A percentile compares a stretch with the other conserved stretches of the same genome.
Evolutionary conservation across 768 basidiomycete genomes (phyloP).

Genomic region (Lentinus tigrinus): DNA sequence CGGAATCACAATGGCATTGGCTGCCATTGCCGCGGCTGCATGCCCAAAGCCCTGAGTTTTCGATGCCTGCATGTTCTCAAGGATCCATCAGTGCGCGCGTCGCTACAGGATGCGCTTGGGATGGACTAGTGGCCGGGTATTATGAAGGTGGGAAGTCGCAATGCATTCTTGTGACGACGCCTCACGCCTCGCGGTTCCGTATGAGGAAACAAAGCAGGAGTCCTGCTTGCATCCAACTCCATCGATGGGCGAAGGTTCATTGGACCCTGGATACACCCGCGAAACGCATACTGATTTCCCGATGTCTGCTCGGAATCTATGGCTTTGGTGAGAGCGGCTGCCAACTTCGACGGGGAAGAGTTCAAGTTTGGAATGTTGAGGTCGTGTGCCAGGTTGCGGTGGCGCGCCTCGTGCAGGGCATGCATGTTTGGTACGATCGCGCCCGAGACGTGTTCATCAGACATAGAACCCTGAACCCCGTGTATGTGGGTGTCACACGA

Average conservation of each 20-base stretch:
- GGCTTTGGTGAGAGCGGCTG: neutral
- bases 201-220: neutral
- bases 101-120: neutral
- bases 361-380: neutral
- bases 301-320: neutral
- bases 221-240: neutral
- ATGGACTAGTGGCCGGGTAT: neutral
- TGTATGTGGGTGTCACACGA: slow-evolving; percentile 11
- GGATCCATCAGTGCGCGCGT: neutral
- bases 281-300: slow-evolving; percentile 5
- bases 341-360: neutral
- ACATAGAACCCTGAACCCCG: slow-evolving; percentile 3
- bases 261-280: neutral
- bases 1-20: neutral
- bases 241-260: slow-evolving; percentile 10
- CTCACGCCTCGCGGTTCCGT: neutral
- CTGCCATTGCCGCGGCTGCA: neutral
- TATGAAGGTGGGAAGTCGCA: neutral
- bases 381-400: slow-evolving; percentile 5
- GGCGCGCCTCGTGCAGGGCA: slow-evolving; percentile 10
- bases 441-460: neutral
- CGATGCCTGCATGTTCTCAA: too few relatives aligned
- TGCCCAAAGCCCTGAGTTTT: neutral
- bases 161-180: neutral
- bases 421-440: slow-evolving; percentile 4